Evolutionary conservation across 106 monocot species (phyloP).

Genomic region (Dioscorea zingiberensis): DNA sequence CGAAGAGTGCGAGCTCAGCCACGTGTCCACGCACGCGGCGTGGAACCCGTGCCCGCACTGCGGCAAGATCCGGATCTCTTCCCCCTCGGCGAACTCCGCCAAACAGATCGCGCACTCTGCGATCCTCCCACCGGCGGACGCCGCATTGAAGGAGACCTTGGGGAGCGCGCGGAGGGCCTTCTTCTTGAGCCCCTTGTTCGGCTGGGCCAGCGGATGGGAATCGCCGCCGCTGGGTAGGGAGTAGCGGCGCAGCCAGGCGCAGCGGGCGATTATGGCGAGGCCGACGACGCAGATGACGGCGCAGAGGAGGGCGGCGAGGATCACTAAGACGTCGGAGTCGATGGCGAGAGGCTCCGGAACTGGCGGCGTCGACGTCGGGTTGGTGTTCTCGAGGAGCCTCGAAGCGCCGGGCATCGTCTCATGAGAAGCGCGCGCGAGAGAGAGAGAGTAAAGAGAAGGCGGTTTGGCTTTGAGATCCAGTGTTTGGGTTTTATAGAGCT

Average conservation of each 20-base stretch:
- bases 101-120: neutral
- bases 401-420: too few relatives aligned
- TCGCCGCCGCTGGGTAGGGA: neutral
- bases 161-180: constrained; percentile 15
- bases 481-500: too few relatives aligned
- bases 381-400: too few relatives aligned
- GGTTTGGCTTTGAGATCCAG: too few relatives aligned
- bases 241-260: constrained; percentile 4
- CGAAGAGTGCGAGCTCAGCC: neutral
- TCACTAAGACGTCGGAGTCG: constrained; percentile 5
- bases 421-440: too few relatives aligned
- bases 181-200: constrained; percentile 15
- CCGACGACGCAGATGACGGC: constrained; percentile 10
- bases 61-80: neutral
- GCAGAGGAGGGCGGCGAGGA: constrained; percentile 8
- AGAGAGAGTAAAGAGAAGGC: too few relatives aligned
- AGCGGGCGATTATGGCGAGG: constrained; percentile 7
- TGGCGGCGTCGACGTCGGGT: neutral
- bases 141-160: constrained; percentile 5
- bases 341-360: neutral
- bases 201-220: neutral
- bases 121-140: neutral
- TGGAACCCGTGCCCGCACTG: constrained; percentile 4
- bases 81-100: constrained; percentile 5
- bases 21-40: neutral